Evolutionary conservation across 106 monocot species (phyloP).

Genomic region (Phalaenopsis aphrodite): DNA sequence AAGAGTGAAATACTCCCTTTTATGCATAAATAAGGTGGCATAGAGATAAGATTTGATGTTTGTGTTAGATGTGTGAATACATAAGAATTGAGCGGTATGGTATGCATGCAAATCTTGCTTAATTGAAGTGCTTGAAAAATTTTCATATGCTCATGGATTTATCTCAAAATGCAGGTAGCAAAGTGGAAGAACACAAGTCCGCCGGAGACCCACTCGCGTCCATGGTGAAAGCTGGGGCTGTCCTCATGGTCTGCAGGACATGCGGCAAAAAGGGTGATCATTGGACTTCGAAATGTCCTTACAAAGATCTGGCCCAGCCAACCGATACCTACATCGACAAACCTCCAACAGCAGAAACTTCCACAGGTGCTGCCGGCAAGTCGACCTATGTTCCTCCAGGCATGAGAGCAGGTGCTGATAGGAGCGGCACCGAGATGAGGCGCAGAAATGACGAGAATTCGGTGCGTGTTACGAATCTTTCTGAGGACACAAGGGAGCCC

Average conservation of each 20-base stretch:
- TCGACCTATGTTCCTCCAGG: constrained; percentile 55
- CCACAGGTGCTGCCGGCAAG: constrained; percentile 21
- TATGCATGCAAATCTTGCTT: no score
- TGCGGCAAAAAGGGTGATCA: constrained; percentile 88
- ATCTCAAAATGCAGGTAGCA: constrained; percentile 34
- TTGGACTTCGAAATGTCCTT: constrained; percentile 87
- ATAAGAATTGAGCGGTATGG: no score
- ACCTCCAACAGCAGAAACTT: constrained; percentile 29
- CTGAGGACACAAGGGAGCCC: constrained; percentile 84
- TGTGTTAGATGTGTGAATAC: no score
- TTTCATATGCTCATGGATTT: no score
- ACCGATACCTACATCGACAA: constrained; percentile 35
- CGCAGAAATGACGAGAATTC: constrained; percentile 93
- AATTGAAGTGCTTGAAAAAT: no score
- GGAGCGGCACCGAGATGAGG: constrained; percentile 43
- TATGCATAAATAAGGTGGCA: no score
- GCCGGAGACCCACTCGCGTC: constrained; percentile 53
- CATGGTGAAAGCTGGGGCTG: constrained; percentile 39
- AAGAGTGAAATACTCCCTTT: no score
- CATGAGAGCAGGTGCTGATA: constrained; percentile 46
- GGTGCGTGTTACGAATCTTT: constrained; percentile 79
- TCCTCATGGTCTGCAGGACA: constrained; percentile 83
- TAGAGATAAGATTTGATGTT: no score
- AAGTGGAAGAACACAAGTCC: constrained; percentile 45
- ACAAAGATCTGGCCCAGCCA: constrained; percentile 67